Base-by-base conservation (phyloP, 805 yeast species). In the Nakazawaea holstii region DNA sequence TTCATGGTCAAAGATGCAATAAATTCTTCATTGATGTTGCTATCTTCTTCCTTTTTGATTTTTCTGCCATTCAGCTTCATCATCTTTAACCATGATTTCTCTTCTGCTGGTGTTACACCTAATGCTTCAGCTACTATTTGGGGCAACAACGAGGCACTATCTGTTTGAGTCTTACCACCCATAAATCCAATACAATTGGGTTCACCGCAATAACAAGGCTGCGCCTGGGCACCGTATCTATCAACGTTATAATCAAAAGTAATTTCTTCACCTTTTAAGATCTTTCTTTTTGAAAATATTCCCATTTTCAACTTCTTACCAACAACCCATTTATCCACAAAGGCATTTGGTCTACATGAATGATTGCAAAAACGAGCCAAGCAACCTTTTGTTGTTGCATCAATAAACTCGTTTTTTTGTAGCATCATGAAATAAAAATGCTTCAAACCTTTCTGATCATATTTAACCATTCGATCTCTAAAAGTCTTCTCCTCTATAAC, bases 141-240 rank as follows among this genome's bases (percentile, higher is more conserved):
- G 2, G 98, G 97, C 43, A 92, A 72, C 49, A 88, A 68, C 35
- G 87, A 74, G 1, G 92, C 92, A 30, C 92, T 87, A 55, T 90
- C 96, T 1, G 98, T 90, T 68, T 94, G 99, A 2, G 96, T 92
- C 65, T 90, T 91, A 42, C 99, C 99, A 54, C 98, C 99, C 71
- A 92, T 79, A 54, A 85, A 84, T 31, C 97, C 96, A 38, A 89
- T 75, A 74, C 99, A 92, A 65, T 89, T 91, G 28, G 85, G 73
- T 54, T 90, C 95, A 3, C 95, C 97, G 69, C 99, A 92, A 65
- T 86, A 87, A 67, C 99, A 92, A 30, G 87, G 85, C 67, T 94
- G 98, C 11, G 95, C 89, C 49, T 82, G 84, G 1, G 97, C 95
- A 29, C 99, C 99, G 62, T 91, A 92, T 53, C 98, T 73, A 65